Base-by-base conservation (phyloP, 495 filamentous ascomycete genomes). In the Lindgomyces ingoldianus region DNA sequence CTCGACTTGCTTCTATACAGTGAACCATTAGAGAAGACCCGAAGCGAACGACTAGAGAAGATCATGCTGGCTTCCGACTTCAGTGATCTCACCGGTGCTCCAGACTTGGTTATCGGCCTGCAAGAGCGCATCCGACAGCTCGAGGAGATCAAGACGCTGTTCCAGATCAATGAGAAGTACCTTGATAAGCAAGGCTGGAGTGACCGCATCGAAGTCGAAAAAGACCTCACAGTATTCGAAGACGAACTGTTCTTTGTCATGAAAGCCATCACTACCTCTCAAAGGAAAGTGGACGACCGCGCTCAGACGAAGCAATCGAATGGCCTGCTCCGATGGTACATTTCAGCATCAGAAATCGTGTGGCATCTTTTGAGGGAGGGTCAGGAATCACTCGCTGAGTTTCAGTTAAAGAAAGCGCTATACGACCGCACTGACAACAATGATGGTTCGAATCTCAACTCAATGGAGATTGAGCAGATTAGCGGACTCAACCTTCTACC, bases 31-130 rank as follows among this genome's bases (percentile, higher is more conserved):
- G 95, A 98, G 77, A 98, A 98, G 78, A 91, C 94, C 18, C 84
- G 94, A 21, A 95, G 83, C 59, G 95, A 98, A 73, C 86, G 90
- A 57, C 79, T 98, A 10, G 94, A 98, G 74, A 96, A 95, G 80
- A 98, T 98, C 70, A 96, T 98, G 90, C 86, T 98, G 24, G 94
- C 91, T n/a, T 98, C 95, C 12, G 94, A 99, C 78, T 99, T 99
- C 75, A 99, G 94, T 75, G 93, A 99, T 70, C 81, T 99, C 29
- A 85, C 90, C 42, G 94, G 94, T 30, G 90, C 93, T 3, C 93
- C 95, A 0, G 91, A 96, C 75, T 92, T 96, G 88, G 93, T 98
- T 22, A 87, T 87, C 69, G 88, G 85, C 70, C 81, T 99, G 16
- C 94, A 99, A 72, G 87, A 93, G 65, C 86, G 93, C 18, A 96